A percentile compares a stretch with the other conserved stretches of the same genome.
Conservation (phyloP, 257 asterid genomes). For the Eucommia ulmoides region DNA sequence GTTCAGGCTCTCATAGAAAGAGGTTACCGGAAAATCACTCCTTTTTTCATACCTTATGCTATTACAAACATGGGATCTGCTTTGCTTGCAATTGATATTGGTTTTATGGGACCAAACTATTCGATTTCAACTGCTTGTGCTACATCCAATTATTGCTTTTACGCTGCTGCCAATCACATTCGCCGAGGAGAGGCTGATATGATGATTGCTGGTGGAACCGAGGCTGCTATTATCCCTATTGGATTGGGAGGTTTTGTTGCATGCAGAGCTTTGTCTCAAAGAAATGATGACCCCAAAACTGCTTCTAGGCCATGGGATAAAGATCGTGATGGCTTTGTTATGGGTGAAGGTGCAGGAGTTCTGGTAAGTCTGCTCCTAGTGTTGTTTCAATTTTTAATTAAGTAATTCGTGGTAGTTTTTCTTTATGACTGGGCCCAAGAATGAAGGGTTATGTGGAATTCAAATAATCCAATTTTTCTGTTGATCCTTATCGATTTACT, state of each 20-base stretch:
- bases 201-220: slow-evolving; percentile 91
- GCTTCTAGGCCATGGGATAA: slow-evolving; percentile 94
- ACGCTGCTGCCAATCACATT: slow-evolving; percentile 94
- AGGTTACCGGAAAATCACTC: slow-evolving; percentile 74
- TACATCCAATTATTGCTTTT: slow-evolving; percentile 84
- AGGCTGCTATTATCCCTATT: slow-evolving; percentile 87
- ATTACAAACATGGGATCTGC: slow-evolving; percentile 96
- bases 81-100: slow-evolving; percentile 83
- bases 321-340: slow-evolving; percentile 83
- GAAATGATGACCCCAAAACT: slow-evolving; percentile 80
- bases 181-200: slow-evolving; percentile 95
- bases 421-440: neutral
- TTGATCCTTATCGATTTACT: too few relatives aligned
- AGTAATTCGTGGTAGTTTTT: too few relatives aligned
- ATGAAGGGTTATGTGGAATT: neutral
- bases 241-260: slow-evolving; percentile 97
- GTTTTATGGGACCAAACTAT: slow-evolving; percentile 91
- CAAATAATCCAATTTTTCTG: neutral
- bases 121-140: slow-evolving; percentile 97
- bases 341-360: slow-evolving; percentile 93
- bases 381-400: too few relatives aligned
- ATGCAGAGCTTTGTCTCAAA: slow-evolving; percentile 88
- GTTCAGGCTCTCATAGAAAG: slow-evolving; percentile 76
- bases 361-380: slow-evolving; percentile 38
- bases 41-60: slow-evolving; percentile 86